Evolutionary conservation across 1,139 yeast species (phyloP).

Genomic region (Magnusiomyces sp.): DNA sequence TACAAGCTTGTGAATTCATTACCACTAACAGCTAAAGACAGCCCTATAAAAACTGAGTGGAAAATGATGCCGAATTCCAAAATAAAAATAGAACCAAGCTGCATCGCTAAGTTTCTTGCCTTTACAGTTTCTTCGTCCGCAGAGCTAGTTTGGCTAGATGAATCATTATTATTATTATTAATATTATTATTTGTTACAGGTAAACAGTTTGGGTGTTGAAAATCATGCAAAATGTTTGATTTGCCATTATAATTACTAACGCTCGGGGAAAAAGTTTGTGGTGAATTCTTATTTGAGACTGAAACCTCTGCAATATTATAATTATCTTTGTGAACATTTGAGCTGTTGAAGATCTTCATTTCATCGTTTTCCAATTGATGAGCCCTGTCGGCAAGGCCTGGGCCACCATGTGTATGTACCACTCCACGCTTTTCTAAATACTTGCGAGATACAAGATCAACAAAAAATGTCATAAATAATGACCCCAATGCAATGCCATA

Average conservation of each 20-base stretch:
- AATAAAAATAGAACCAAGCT: conserved; percentile 44
- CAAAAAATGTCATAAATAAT: conserved; percentile 6
- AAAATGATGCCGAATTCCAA: conserved; percentile 63
- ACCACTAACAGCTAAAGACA: conserved; percentile 54
- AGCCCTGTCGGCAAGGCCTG: conserved; percentile 15
- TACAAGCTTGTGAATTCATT: conserved; percentile 58
- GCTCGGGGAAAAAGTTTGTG: too few relatives aligned
- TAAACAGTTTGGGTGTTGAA: too few relatives aligned
- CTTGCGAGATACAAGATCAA: conserved; percentile 24
- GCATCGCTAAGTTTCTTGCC: conserved; percentile 22
- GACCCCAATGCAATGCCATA: conserved; percentile 9
- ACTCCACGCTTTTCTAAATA: conserved; percentile 23
- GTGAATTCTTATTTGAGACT: too few relatives aligned
- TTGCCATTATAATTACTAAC: too few relatives aligned
- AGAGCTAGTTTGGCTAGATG: not conserved
- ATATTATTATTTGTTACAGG: not conserved
- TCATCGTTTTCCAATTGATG: not conserved
- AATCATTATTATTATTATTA: not conserved
- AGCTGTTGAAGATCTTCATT: too few relatives aligned
- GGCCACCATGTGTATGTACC: conserved; percentile 24
- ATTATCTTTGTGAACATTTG: too few relatives aligned
- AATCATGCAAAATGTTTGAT: too few relatives aligned
- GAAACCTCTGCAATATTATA: too few relatives aligned
- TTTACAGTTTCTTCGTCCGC: not conserved
- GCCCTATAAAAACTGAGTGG: conserved; percentile 63